Percentiles rank a stretch among this genome's conserved stretches.
These are phyloP conservation scores for Picea abies DNA, from an alignment of 83 land plant species.

Conservation along the genomic window DNA sequence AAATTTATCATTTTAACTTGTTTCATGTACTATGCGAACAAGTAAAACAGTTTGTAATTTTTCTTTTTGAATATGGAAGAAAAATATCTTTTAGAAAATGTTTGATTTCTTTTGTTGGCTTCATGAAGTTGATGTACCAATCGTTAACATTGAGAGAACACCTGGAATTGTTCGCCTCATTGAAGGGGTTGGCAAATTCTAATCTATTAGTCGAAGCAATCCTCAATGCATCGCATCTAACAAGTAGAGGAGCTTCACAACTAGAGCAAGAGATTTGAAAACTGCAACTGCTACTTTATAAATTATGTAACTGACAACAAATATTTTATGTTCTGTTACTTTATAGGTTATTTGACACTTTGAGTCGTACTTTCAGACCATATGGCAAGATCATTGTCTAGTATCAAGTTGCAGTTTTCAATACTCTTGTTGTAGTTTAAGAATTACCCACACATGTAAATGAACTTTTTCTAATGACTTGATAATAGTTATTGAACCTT, in stretches of 20 bases:
- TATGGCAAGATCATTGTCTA: background rate
- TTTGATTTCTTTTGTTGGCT: too few relatives aligned
- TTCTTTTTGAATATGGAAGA: too few relatives aligned
- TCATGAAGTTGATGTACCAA: too few relatives aligned
- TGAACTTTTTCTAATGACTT: background rate
- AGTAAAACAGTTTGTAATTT: too few relatives aligned
- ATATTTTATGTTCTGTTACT: background rate
- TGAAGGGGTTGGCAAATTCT: too few relatives aligned
- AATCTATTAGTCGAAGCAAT: slow-evolving; percentile 17
- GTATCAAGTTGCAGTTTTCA: background rate
- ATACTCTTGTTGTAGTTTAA: background rate
- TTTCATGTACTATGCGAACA: too few relatives aligned
- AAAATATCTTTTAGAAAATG: too few relatives aligned
- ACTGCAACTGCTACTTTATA: background rate
- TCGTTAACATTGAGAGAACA: too few relatives aligned
- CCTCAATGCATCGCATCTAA: slow-evolving; percentile 29
- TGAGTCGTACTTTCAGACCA: background rate
- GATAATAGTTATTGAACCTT: background rate
- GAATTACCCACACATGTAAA: background rate
- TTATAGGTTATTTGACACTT: background rate
- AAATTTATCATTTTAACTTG: too few relatives aligned
- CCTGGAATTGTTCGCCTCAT: too few relatives aligned
- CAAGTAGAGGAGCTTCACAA: slow-evolving; percentile 13
- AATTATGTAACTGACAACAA: background rate
- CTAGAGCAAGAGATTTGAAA: background rate